A percentile compares a stretch with the other conserved stretches of the same genome.
phyloP scores from a whole-genome alignment of 345 rosid species.

The Bretschneidera sinensis region DNA sequence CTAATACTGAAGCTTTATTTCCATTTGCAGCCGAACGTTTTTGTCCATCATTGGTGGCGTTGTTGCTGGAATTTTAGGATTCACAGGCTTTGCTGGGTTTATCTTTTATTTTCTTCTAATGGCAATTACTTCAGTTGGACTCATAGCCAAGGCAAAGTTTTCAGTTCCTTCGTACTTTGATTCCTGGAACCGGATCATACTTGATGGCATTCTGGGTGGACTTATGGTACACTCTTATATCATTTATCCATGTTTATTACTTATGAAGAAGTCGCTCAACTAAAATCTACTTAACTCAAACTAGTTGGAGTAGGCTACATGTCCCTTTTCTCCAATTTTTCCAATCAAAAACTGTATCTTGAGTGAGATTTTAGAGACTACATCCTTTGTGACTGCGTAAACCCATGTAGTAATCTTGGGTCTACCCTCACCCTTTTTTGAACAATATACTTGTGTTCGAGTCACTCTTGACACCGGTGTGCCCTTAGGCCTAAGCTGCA shows the following conservation, averaged over 20 bases:
- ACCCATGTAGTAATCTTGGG: no score
- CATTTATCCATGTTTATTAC: background rate
- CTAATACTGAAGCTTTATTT: conserved; percentile 4
- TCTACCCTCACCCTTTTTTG: no score
- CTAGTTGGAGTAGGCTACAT: no score
- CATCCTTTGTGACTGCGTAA: no score
- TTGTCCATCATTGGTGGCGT: conserved; percentile 88
- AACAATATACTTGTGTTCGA: no score
- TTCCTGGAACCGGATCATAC: conserved; percentile 63
- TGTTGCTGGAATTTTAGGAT: conserved; percentile 84
- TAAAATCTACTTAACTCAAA: background rate
- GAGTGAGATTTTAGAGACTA: no score
- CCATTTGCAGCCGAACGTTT: conserved; percentile 79
- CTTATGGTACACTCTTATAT: conserved; percentile 55
- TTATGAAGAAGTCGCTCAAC: background rate
- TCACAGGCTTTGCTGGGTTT: conserved; percentile 79
- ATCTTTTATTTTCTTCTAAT: conserved; percentile 74
- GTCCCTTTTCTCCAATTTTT: no score
- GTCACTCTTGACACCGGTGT: no score
- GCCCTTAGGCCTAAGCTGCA: no score
- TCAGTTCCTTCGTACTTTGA: conserved; percentile 70
- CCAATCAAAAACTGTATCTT: no score
- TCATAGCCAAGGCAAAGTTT: conserved; percentile 80
- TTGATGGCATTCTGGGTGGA: conserved; percentile 87
- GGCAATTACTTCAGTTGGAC: conserved; percentile 79